Percentiles rank a stretch among this genome's conserved stretches.
These are phyloP conservation scores for Penicillium glabrum DNA, from an alignment of 2,329 filamentous ascomycete species.

Conservation along the genomic window DNA sequence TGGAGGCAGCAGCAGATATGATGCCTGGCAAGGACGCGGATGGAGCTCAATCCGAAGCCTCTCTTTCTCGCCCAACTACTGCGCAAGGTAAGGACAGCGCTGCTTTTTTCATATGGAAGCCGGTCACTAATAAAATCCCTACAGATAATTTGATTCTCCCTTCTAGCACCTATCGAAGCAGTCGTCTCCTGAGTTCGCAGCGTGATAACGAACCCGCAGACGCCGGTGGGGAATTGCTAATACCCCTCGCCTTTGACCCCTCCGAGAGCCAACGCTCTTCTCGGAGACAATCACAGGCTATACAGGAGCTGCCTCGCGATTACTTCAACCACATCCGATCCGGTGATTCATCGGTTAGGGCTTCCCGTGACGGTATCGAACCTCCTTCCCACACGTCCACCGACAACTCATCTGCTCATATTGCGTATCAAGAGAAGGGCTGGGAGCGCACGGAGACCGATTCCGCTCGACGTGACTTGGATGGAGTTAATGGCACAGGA, in stretches of 20 bases:
- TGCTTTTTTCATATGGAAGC: not conserved
- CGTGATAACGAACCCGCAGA: conserved; percentile 56
- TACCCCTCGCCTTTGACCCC: conserved; percentile 72
- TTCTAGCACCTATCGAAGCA: conserved; percentile 73
- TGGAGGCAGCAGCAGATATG: conserved; percentile 50
- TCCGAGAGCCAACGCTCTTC: conserved; percentile 59
- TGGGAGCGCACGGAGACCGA: conserved; percentile 58
- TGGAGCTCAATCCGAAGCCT: conserved; percentile 19
- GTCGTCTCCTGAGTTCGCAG: conserved; percentile 64
- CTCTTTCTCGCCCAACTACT: conserved; percentile 25
- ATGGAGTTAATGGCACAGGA: conserved; percentile 24
- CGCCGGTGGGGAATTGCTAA: conserved; percentile 68
- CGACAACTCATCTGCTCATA: conserved; percentile 71
- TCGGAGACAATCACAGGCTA: conserved; percentile 47
- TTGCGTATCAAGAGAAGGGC: conserved; percentile 84
- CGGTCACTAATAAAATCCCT: conserved; percentile 1
- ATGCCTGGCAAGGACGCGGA: conserved; percentile 23
- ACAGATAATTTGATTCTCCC: conserved; percentile 68
- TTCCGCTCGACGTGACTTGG: conserved; percentile 28
- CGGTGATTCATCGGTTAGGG: conserved; percentile 24
- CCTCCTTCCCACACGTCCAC: conserved; percentile 36
- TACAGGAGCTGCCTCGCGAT: conserved; percentile 50
- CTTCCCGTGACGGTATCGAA: conserved; percentile 24
- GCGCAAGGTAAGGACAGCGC: conserved; percentile 31
- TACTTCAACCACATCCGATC: conserved; percentile 52